Conservation (phyloP, 441 rosid species). For the Corymbia calophylla region DNA sequence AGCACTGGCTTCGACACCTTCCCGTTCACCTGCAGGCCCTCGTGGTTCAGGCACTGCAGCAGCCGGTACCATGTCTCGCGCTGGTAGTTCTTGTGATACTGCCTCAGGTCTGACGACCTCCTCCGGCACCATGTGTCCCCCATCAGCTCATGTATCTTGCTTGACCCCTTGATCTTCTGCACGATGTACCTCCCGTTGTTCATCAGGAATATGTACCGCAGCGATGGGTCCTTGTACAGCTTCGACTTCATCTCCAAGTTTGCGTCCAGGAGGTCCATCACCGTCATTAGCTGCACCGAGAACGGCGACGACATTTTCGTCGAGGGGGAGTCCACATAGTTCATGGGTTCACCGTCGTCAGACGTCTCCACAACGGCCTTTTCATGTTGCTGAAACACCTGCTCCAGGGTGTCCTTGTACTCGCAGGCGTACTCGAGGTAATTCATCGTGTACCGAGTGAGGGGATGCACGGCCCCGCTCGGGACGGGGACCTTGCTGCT, state of each 20-base stretch:
- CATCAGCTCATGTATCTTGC: slow-evolving; percentile 10
- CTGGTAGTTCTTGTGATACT: slow-evolving; percentile 18
- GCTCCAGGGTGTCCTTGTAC: slow-evolving; percentile 50
- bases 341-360: not conserved
- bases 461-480: slow-evolving; percentile 58
- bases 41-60: slow-evolving; percentile 9
- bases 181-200: slow-evolving; percentile 15
- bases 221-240: slow-evolving; percentile 30
- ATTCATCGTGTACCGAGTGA: slow-evolving; percentile 73
- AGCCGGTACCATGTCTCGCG: slow-evolving; percentile 16
- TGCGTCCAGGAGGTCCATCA: slow-evolving; percentile 48
- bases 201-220: slow-evolving; percentile 22
- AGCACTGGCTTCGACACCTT: slow-evolving; percentile 10
- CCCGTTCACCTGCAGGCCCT: slow-evolving; percentile 7
- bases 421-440: slow-evolving; percentile 65
- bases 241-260: slow-evolving; percentile 46
- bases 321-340: not conserved
- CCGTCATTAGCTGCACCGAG: slow-evolving; percentile 26
- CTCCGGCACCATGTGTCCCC: slow-evolving; percentile 13
- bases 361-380: slow-evolving; percentile 1
- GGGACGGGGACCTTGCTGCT: slow-evolving; percentile 48
- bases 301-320: slow-evolving; percentile 22
- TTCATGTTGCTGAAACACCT: slow-evolving; percentile 33
- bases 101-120: slow-evolving; percentile 10
- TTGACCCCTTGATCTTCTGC: slow-evolving; percentile 11